Conservation (phyloP, 257 asterid species). For the Solanum microdontum region DNA sequence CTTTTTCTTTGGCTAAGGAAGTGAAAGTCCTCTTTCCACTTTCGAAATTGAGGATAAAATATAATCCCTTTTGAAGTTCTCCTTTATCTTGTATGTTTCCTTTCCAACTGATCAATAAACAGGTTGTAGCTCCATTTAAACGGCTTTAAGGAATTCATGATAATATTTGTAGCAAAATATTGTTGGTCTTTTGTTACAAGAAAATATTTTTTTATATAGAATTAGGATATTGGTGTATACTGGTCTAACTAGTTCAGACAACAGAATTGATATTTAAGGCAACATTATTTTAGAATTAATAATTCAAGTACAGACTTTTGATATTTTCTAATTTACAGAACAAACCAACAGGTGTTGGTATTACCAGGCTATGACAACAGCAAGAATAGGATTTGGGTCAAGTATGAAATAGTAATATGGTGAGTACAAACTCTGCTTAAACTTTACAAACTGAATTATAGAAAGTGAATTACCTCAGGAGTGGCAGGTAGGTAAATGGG, state of each 20-base stretch:
- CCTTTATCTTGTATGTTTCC: neutral
- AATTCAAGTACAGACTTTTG: neutral
- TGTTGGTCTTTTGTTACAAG: neutral
- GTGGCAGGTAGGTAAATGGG: conserved; percentile 67
- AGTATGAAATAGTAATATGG: neutral
- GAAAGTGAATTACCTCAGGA: conserved; percentile 47
- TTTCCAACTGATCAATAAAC: neutral
- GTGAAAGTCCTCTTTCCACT: neutral
- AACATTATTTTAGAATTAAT: neutral
- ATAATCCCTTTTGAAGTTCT: neutral
- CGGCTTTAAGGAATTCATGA: neutral
- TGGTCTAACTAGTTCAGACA: neutral
- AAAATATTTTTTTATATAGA: neutral
- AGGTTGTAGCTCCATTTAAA: neutral
- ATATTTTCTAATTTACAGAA: neutral
- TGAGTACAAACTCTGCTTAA: neutral
- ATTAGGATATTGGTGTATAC: neutral
- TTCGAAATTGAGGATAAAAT: neutral
- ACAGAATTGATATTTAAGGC: neutral
- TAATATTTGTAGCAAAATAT: neutral
- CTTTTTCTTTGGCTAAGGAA: neutral
- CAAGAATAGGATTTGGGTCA: neutral
- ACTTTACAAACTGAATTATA: neutral
- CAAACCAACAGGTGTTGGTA: neutral
- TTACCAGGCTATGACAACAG: neutral